Base-by-base conservation (phyloP, 2,329 filamentous ascomycete species). In the Monilinia fructicola region DNA sequence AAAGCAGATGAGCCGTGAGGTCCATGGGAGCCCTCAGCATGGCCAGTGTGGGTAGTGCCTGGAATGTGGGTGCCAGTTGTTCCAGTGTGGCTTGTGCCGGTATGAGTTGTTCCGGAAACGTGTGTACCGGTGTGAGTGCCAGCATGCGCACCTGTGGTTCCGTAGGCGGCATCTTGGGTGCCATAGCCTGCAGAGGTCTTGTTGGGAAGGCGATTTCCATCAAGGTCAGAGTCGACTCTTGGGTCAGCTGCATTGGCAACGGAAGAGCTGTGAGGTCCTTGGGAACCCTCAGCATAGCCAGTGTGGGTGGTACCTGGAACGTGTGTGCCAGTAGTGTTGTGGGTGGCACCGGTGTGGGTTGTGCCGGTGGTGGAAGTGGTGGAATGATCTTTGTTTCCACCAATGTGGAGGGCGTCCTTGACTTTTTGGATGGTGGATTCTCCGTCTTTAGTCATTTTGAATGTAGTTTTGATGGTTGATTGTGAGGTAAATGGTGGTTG, bases 181-280 rank as follows among this genome's bases (percentile, higher is more conserved):
- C 67, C 54, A 31, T 56, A 64, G 14, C 64, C 64, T 21, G 58
- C 26, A 0, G 64, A 23, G 3, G 64, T 65, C 44, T 59, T 28
- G 46, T 65, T 65, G 35, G 58, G 60, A 44, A 56, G 14, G 10
- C 67, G 58, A 64, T 66, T 66, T 12, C 65, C 56, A 31, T 82
- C 79, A 9, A 78, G 75, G 72, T 85, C 81, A 40, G 80, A 82
- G 73, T 85, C 82, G 56, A 84, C 75, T 21, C 83, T 78, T 42
- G 83, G 83, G 70, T 85, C 84, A 18, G 75, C 73, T 26, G 81
- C 81, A 74, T 85, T 60, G 11, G 56, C 56, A 16, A 21, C 26
- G 35, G 56, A n/a, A 9, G 56, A 60, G 21, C 56, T 35, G 42
- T 60, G 56, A 18, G 56, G 42, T 60, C 56, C 56, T 1, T 60